A percentile compares a stretch with the other conserved stretches of the same genome.
These are phyloP conservation scores for Proliferodiscus dingleyae DNA, from an alignment of 2,329 filamentous ascomycete genomes.

Conservation along the genomic window DNA sequence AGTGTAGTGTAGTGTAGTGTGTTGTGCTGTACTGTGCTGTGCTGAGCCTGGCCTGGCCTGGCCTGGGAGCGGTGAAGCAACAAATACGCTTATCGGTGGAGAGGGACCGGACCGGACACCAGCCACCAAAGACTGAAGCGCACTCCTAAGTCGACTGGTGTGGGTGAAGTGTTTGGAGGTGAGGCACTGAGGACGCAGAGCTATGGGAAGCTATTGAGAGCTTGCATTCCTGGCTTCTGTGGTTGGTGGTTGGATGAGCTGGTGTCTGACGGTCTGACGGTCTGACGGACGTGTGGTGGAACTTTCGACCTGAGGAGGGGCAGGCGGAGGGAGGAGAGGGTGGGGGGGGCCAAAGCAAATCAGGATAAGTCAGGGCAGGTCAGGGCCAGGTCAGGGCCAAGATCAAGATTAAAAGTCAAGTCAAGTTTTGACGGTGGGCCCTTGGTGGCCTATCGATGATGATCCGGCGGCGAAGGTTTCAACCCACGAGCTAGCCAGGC, in stretches of 20 bases:
- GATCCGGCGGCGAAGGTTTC: background rate
- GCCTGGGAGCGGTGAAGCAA: background rate
- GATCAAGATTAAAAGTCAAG: background rate
- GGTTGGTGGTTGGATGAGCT: too few species aligned
- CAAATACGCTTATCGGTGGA: background rate
- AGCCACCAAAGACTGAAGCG: background rate
- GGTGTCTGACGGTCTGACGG: too few species aligned
- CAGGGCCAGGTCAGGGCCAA: too few species aligned
- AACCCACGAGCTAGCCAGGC: background rate
- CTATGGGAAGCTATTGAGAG: background rate
- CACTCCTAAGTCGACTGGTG: background rate
- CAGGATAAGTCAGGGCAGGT: too few species aligned
- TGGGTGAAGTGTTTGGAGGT: background rate
- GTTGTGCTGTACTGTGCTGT: too few species aligned
- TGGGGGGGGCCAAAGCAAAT: too few species aligned
- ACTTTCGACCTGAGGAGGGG: too few species aligned
- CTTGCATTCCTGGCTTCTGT: background rate
- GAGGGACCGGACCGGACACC: background rate
- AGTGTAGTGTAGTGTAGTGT: too few species aligned
- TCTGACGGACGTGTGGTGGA: too few species aligned
- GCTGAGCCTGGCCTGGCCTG: too few species aligned
- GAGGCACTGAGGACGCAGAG: background rate
- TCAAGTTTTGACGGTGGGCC: background rate
- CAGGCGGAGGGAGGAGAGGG: too few species aligned
- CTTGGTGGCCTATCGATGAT: too few species aligned